phyloP scores from a whole-genome alignment of 352 stramenopile species.

The Phytophthora quininea region DNA sequence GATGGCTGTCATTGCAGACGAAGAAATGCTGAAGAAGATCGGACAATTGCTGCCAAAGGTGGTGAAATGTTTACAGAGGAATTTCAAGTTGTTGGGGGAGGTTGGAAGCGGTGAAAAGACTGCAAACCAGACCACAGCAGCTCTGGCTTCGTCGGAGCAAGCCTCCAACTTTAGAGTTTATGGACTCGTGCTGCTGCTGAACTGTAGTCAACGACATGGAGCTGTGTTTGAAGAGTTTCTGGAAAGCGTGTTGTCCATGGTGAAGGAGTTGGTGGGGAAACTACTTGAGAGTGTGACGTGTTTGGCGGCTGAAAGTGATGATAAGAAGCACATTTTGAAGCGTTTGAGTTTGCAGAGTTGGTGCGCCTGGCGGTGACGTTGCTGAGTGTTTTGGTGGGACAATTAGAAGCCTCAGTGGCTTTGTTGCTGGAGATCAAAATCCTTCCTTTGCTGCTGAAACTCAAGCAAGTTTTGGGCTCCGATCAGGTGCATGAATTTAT shows the following conservation, averaged over 20 bases:
- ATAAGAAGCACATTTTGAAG: conserved; percentile 20
- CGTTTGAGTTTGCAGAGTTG: conserved; percentile 60
- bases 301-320: conserved; percentile 3
- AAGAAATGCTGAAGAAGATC: conserved; percentile 43
- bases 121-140: conserved; percentile 13
- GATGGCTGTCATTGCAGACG: conserved; percentile 74
- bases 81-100: conserved; percentile 31
- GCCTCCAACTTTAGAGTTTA: conserved; percentile 76
- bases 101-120: conserved; percentile 2
- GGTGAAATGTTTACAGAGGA: conserved; percentile 50
- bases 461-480: conserved; percentile 40
- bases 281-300: conserved; percentile 28
- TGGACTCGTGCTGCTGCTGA: conserved; percentile 74
- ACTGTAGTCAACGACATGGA: conserved; percentile 67
- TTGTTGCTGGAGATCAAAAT: conserved; percentile 51
- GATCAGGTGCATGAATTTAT: conserved; percentile 21
- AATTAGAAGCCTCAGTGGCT: conserved; percentile 38
- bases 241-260: conserved; percentile 36
- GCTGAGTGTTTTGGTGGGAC: conserved; percentile 51
- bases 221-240: conserved; percentile 38
- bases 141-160: conserved; percentile 47
- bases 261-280: conserved; percentile 39
- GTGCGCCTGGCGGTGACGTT: conserved; percentile 61
- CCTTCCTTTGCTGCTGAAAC: conserved; percentile 35
- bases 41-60: conserved; percentile 50